phyloP scores from a whole-genome alignment of 1,284 basidiomycete species.

The Cutaneotrichosporon arboriforme region DNA sequence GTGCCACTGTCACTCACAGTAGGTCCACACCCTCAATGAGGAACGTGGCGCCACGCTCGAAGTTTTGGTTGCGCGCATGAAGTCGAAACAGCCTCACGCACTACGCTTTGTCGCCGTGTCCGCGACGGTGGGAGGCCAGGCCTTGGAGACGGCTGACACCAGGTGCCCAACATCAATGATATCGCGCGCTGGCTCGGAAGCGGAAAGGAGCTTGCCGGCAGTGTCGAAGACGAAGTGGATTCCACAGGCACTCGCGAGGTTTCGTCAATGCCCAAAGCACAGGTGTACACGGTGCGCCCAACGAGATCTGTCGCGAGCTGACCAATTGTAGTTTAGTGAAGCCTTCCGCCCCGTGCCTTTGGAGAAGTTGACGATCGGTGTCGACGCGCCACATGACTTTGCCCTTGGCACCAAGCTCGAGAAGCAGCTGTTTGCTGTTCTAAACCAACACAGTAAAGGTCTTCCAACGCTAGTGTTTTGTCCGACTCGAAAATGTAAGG shows the following conservation, averaged over 20 bases:
- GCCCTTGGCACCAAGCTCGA: constrained; percentile 69
- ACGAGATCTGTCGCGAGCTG: constrained; percentile 7
- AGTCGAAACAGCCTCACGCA: constrained; percentile 51
- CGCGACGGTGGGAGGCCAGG: constrained; percentile 61
- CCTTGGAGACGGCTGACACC: not conserved
- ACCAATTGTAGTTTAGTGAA: constrained; percentile 69
- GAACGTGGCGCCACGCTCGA: constrained; percentile 83
- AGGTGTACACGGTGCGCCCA: constrained; percentile 75
- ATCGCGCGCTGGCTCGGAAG: constrained; percentile 76
- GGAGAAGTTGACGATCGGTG: constrained; percentile 58
- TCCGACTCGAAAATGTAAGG: constrained; percentile 70
- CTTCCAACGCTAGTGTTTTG: constrained; percentile 83
- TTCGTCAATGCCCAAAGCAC: constrained; percentile 53
- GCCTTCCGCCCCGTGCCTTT: constrained; percentile 81
- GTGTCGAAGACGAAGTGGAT: not conserved
- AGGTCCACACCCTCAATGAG: constrained; percentile 92
- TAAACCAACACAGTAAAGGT: constrained; percentile 63
- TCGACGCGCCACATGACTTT: constrained; percentile 67
- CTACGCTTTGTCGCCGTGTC: constrained; percentile 84
- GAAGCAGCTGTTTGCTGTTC: constrained; percentile 62
- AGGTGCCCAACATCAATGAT: constrained; percentile 77
- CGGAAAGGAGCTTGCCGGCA: not conserved
- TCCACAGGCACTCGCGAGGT: not conserved
- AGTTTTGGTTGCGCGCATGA: constrained; percentile 87
- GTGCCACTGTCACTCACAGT: constrained; percentile 3